Conservation (phyloP, 2,329 filamentous ascomycete genomes). For the Trichophyton simii region DNA sequence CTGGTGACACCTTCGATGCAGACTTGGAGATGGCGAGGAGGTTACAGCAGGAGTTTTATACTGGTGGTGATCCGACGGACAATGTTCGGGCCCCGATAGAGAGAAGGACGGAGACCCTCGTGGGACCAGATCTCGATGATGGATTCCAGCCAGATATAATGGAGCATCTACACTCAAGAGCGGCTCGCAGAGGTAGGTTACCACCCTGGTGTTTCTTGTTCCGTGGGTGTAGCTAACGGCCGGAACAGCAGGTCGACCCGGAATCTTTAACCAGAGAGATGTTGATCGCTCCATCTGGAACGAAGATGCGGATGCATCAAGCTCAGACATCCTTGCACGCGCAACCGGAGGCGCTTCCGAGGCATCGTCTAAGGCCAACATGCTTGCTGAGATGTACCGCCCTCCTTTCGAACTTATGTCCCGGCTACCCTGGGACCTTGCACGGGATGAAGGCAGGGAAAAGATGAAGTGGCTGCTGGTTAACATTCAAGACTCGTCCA, state of each 20-base stretch:
- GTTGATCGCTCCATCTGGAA: constrained; percentile 46
- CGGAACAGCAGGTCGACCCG: constrained; percentile 33
- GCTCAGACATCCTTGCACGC: constrained; percentile 43
- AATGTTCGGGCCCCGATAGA: constrained; percentile 80
- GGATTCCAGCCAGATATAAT: constrained; percentile 12
- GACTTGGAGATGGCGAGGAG: constrained; percentile 87
- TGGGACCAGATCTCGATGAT: constrained; percentile 52
- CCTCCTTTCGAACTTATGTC: constrained; percentile 87
- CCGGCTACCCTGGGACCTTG: constrained; percentile 66
- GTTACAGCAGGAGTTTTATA: constrained; percentile 84
- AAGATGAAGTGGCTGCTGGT: constrained; percentile 89
- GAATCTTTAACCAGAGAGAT: constrained; percentile 58
- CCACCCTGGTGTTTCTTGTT: not conserved
- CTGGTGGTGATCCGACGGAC: constrained; percentile 37
- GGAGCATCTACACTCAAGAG: constrained; percentile 10
- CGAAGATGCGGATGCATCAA: constrained; percentile 36
- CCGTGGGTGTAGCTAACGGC: not conserved
- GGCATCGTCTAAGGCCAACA: constrained; percentile 55
- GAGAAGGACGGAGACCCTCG: constrained; percentile 78
- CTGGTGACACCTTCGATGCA: constrained; percentile 55
- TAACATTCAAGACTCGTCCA: constrained; percentile 83
- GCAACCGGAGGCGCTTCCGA: constrained; percentile 56
- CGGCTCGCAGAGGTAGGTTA: not conserved
- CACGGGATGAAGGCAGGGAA: constrained; percentile 72
- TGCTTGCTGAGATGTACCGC: constrained; percentile 81